Percentiles rank a stretch among this genome's conserved stretches.
Conservation (phyloP, 495 filamentous ascomycete species). For the Opeltia flavorubescens region DNA sequence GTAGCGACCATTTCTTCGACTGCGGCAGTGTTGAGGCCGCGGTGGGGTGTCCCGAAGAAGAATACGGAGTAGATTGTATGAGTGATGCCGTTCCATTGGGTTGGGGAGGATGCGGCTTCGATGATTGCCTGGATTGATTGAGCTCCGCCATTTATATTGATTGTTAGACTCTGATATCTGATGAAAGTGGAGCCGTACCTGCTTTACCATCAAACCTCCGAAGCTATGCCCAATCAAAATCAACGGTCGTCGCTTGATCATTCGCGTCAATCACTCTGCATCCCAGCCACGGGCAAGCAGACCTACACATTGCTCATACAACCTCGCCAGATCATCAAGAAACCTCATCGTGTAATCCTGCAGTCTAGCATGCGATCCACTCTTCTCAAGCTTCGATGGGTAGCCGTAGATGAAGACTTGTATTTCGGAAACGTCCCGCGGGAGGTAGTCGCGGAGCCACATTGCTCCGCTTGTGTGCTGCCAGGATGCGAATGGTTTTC, state of each 20-base stretch:
- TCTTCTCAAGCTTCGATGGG: slow-evolving; percentile 19
- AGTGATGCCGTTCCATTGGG: no score
- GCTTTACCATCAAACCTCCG: slow-evolving; percentile 20
- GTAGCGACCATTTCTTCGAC: slow-evolving; percentile 7
- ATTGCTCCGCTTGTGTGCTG: slow-evolving; percentile 15
- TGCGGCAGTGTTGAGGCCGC: slow-evolving; percentile 11
- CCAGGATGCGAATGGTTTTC: slow-evolving; percentile 25
- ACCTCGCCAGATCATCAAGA: slow-evolving; percentile 13
- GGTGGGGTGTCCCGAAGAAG: slow-evolving; percentile 18
- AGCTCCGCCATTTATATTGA: not conserved
- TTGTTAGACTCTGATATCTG: not conserved
- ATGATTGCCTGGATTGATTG: not conserved
- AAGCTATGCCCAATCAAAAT: slow-evolving; percentile 23
- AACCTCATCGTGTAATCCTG: slow-evolving; percentile 18
- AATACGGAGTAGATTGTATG: slow-evolving; percentile 5
- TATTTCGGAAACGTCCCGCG: slow-evolving; percentile 18
- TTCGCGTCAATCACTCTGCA: slow-evolving; percentile 1
- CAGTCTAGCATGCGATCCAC: slow-evolving; percentile 10
- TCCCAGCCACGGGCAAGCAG: not conserved
- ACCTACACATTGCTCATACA: slow-evolving; percentile 8
- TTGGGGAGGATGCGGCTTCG: slow-evolving; percentile 4
- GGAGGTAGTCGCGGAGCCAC: slow-evolving; percentile 27
- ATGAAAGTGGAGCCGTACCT: slow-evolving; percentile 7
- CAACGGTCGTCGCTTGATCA: slow-evolving; percentile 14
- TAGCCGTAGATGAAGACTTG: slow-evolving; percentile 27